phyloP scores from a whole-genome alignment of 2,329 filamentous ascomycete species.

The Anisogramma anomala region DNA sequence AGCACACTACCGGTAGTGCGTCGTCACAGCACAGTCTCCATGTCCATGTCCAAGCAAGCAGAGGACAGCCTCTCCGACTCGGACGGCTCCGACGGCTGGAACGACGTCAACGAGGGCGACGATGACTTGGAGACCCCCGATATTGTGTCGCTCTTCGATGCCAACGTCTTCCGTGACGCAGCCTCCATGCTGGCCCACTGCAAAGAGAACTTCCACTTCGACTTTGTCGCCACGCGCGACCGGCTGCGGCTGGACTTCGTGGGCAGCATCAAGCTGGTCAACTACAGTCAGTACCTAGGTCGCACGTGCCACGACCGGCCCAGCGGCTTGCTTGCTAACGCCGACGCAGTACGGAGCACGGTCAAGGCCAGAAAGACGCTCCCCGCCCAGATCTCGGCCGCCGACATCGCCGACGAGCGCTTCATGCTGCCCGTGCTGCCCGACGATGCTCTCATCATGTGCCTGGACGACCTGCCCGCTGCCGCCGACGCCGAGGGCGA shows the following conservation, averaged over 20 bases:
- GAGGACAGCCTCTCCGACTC: slow-evolving; percentile 23
- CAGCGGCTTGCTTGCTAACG: no score
- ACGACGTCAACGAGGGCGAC: slow-evolving; percentile 30
- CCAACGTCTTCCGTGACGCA: slow-evolving; percentile 52
- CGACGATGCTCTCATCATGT: slow-evolving; percentile 81
- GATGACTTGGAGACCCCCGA: slow-evolving; percentile 51
- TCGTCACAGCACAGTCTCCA: no score
- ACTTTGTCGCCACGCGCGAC: slow-evolving; percentile 50
- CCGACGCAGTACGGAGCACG: slow-evolving; percentile 32
- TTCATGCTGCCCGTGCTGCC: slow-evolving; percentile 77
- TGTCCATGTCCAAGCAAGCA: slow-evolving; percentile 10
- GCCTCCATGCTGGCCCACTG: slow-evolving; percentile 56
- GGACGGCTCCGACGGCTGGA: slow-evolving; percentile 26
- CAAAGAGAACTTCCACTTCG: slow-evolving; percentile 54
- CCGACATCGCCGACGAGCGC: slow-evolving; percentile 56
- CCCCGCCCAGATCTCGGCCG: slow-evolving; percentile 47
- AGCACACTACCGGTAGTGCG: no score
- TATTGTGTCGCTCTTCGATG: slow-evolving; percentile 58
- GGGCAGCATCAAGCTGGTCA: slow-evolving; percentile 62
- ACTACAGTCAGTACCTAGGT: slow-evolving; percentile 41
- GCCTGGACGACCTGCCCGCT: slow-evolving; percentile 62
- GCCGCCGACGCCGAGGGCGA: slow-evolving; percentile 21
- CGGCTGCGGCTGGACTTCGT: slow-evolving; percentile 57
- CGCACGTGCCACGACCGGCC: no score
- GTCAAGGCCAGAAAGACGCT: slow-evolving; percentile 33